Evolutionary conservation across 176 grass and related monocot genomes (phyloP).

Genomic region (Hordeum marinum): DNA sequence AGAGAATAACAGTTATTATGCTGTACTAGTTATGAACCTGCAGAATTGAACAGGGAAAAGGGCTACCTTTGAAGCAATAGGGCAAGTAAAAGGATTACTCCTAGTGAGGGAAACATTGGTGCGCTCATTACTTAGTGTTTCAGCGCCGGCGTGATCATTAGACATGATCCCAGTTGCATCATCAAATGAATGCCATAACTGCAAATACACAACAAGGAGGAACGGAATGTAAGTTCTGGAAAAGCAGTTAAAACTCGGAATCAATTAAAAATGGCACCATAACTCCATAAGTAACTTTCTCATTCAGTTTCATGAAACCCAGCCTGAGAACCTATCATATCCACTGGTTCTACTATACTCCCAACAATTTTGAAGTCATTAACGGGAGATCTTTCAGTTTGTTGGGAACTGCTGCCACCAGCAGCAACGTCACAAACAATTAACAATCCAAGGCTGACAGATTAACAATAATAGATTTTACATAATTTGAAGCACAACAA

Average conservation of each 20-base stretch:
- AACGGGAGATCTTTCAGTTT: slow-evolving; percentile 21
- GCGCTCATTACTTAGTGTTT: slow-evolving; percentile 21
- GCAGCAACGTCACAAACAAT: slow-evolving; percentile 30
- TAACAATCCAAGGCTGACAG: slow-evolving; percentile 35
- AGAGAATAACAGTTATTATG: slow-evolving; percentile 2
- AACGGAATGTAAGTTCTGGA: background rate
- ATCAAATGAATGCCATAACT: slow-evolving; percentile 78
- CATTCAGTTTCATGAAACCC: slow-evolving; percentile 20
- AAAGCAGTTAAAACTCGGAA: slow-evolving; percentile 12
- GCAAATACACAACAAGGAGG: slow-evolving; percentile 19
- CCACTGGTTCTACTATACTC: slow-evolving; percentile 20
- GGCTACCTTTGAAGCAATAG: slow-evolving; percentile 38
- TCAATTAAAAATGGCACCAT: background rate
- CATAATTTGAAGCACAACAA: background rate
- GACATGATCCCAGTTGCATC: slow-evolving; percentile 27
- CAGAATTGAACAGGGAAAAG: background rate
- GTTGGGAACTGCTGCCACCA: slow-evolving; percentile 10
- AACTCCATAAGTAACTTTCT: background rate
- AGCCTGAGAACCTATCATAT: slow-evolving; percentile 36
- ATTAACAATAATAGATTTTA: background rate
- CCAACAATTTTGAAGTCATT: background rate
- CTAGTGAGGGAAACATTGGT: slow-evolving; percentile 8
- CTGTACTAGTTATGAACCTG: background rate
- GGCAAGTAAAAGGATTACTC: slow-evolving; percentile 40
- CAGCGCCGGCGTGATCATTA: slow-evolving; percentile 1